Evolutionary conservation across 768 basidiomycete species (phyloP).

Genomic region (Lentinula sp.): DNA sequence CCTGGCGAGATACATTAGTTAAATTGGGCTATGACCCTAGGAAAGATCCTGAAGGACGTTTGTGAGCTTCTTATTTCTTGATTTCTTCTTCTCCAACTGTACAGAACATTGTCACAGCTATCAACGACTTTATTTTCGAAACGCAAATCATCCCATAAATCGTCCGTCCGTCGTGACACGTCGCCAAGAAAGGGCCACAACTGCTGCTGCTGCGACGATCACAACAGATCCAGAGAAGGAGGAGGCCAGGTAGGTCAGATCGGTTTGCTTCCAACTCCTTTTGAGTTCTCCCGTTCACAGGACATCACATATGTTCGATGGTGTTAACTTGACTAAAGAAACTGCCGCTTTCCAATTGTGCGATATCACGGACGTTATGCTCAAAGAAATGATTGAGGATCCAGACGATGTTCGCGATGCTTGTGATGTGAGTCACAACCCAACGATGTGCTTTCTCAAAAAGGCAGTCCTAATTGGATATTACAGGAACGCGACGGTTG

Average conservation of each 20-base stretch:
- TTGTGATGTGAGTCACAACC: conserved; percentile 57
- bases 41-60: conserved; percentile 59
- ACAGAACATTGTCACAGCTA: conserved; percentile 48
- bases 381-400: conserved; percentile 76
- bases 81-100: neutral
- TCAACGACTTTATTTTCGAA: conserved; percentile 88
- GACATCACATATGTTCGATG: conserved; percentile 86
- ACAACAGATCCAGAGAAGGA: conserved; percentile 24
- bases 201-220: conserved; percentile 4
- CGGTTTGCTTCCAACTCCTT: neutral
- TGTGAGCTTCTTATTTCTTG: conserved; percentile 45
- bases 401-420: conserved; percentile 59
- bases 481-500: conserved; percentile 80
- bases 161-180: conserved; percentile 72
- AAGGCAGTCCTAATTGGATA: neutral
- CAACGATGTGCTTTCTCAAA: neutral
- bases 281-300: conserved; percentile 19
- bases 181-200: conserved; percentile 46
- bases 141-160: conserved; percentile 74
- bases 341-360: conserved; percentile 92
- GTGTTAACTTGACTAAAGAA: conserved; percentile 69
- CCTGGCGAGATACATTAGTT: conserved; percentile 87
- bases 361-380: conserved; percentile 84
- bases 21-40: conserved; percentile 89
- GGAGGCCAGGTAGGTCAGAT: conserved; percentile 22